Conservation (phyloP, 768 basidiomycete species). For the Trametes cubensis region DNA sequence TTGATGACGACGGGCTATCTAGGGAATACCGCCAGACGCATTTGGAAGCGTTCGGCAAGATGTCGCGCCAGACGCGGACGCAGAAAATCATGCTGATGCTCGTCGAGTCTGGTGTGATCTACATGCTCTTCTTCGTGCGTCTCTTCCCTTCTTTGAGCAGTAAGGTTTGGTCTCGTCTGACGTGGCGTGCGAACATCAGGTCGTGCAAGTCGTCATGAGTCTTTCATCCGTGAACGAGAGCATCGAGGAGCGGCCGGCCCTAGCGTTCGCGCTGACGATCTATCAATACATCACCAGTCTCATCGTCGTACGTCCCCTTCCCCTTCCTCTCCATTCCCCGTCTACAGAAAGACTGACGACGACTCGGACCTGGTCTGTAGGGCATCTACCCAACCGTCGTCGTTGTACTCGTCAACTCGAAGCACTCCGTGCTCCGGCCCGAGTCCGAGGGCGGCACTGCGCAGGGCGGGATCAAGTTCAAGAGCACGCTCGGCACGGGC, state of each 20-base stretch:
- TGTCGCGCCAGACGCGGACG: slow-evolving; percentile 15
- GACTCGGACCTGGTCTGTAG: slow-evolving; percentile 1
- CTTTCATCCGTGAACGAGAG: slow-evolving; percentile 14
- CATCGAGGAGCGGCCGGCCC: slow-evolving; percentile 1
- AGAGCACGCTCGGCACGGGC: background rate
- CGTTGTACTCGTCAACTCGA: slow-evolving; percentile 28
- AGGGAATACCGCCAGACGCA: slow-evolving; percentile 9
- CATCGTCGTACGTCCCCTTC: slow-evolving; percentile 26
- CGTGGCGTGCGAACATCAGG: background rate
- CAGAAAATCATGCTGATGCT: slow-evolving; percentile 26
- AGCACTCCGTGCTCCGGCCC: slow-evolving; percentile 2
- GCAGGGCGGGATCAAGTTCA: background rate
- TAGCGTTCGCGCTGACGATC: slow-evolving; percentile 24
- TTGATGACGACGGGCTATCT: background rate
- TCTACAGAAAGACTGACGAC: no score
- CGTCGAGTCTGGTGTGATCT: slow-evolving; percentile 29
- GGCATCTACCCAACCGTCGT: slow-evolving; percentile 30
- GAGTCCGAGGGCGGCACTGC: background rate
- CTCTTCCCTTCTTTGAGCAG: no score
- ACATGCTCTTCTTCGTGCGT: slow-evolving; percentile 32
- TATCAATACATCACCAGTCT: slow-evolving; percentile 23
- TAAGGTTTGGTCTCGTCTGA: no score
- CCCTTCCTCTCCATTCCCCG: no score
- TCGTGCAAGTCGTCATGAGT: slow-evolving; percentile 8
- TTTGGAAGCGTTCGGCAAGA: slow-evolving; percentile 3